Base-by-base conservation (phyloP, 257 asterid species). In the Echites panduratus region DNA sequence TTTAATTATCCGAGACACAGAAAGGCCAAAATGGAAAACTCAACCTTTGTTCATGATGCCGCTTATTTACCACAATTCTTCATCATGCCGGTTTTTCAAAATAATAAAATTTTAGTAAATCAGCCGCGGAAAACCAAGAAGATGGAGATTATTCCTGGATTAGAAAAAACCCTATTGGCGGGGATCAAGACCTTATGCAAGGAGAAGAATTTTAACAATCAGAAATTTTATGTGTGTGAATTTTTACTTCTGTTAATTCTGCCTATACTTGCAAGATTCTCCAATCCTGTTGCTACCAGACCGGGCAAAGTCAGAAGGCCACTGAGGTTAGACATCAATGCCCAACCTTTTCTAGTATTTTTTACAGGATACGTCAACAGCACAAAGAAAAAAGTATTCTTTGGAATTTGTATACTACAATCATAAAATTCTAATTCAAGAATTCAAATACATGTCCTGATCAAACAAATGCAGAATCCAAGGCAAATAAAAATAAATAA, bases 381-480 rank as follows among this genome's bases (percentile, higher is more conserved):
- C 1, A 59, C n/a, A n/a, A 9, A 13, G 61, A 1, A 54, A 9
- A n/a, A 8, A 5, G 61, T 27, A 9, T 14, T 22, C 35, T 35
- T 63, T 19, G 16, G 27, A 63, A 19, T 48, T 14, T 17, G 47
- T 38, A 64, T 16, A 20, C 2, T 5, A 17, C 38, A 64, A 41
- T 20, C 5, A 64, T 1, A n/a, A 38, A 40, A 63, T 63, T 63
- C 47, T 38, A 19, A 27, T 38, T 63, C 27, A 63, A 63, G 49
- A 64, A 38, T 64, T 20, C 27, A 38, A 11, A 64, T 64, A 38
- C 49, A 19, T 64, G 43, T 17, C 4, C 68, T 63, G 49, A 63
- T 14, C 47, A 63, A 38, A 63, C 27, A 63, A 63, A 63, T 17
- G 49, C 27, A 62, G 35, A 62, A 38, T 63, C 68, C 68, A 17